These are phyloP conservation scores for Tolypocladium guangdongense DNA, from an alignment of 2,329 filamentous ascomycete species.

Conservation along the genomic window DNA sequence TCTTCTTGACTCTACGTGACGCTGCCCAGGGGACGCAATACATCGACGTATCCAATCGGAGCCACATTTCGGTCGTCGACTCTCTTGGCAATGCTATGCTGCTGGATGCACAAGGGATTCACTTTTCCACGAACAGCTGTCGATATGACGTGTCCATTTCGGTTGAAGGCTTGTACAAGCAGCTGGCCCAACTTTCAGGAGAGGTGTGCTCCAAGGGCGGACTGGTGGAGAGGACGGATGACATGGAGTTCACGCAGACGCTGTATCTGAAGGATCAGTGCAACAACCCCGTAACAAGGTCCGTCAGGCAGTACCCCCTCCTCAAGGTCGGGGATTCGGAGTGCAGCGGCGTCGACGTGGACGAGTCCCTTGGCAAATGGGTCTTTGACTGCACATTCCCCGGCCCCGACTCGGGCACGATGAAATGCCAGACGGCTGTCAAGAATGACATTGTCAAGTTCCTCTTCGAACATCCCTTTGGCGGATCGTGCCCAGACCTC, in stretches of 20 bases:
- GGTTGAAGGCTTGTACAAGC: constrained; percentile 21
- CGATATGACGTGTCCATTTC: constrained; percentile 20
- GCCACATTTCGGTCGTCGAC: constrained; percentile 20
- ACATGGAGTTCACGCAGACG: constrained; percentile 19
- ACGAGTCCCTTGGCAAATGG: constrained; percentile 18
- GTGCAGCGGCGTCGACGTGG: constrained; percentile 17
- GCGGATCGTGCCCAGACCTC: constrained; percentile 22
- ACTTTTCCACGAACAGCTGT: constrained; percentile 23
- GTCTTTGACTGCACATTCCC: constrained; percentile 26
- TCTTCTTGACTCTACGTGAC: constrained; percentile 22
- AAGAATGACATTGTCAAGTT: constrained; percentile 20
- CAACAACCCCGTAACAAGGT: constrained; percentile 13
- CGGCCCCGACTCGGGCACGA: constrained; percentile 15
- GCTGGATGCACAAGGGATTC: constrained; percentile 20
- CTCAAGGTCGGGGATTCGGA: constrained; percentile 20
- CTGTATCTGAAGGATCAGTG: constrained; percentile 25
- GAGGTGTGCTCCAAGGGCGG: constrained; percentile 16
- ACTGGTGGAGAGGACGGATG: constrained; percentile 11
- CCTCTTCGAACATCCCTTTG: constrained; percentile 23
- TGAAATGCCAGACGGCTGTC: constrained; percentile 20
- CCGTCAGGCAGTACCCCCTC: constrained; percentile 16
- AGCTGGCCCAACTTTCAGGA: constrained; percentile 19
- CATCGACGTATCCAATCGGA: constrained; percentile 23
- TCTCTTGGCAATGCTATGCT: constrained; percentile 18
- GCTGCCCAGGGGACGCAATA: constrained; percentile 13